phyloP scores from a whole-genome alignment of 1,139 yeast genomes.

The Pneumocystis oryctolagi region DNA sequence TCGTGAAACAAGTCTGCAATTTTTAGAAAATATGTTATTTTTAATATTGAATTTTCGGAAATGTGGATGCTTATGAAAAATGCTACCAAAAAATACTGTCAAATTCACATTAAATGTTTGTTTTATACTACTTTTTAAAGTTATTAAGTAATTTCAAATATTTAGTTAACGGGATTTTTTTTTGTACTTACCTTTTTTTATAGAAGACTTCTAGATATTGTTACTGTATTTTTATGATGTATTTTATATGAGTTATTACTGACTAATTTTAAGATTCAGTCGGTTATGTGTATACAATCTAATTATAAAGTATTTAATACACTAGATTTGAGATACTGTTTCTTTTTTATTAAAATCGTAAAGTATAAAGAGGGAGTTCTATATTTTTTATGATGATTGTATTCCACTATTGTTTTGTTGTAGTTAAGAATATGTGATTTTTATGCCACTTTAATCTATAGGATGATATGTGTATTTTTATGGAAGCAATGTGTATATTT shows the following conservation, averaged over 20 bases:
- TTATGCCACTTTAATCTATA: too few relatives aligned
- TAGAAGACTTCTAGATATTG: background rate
- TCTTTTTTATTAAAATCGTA: background rate
- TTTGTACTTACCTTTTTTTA: background rate
- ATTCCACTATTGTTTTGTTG: background rate
- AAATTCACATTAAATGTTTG: background rate
- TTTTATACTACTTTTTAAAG: background rate
- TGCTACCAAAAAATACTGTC: background rate
- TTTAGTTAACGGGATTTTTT: background rate
- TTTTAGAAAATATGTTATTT: background rate
- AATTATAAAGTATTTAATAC: background rate
- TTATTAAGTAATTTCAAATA: background rate
- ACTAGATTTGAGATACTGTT: background rate
- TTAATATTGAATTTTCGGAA: background rate
- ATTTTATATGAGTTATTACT: background rate
- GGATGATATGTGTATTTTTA: background rate
- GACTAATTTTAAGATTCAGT: background rate
- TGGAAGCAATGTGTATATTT: background rate
- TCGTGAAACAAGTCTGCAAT: background rate
- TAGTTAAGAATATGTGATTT: background rate
- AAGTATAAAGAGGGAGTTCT: background rate
- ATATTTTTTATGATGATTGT: background rate
- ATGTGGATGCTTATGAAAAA: background rate
- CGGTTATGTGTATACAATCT: background rate
- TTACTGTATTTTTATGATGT: background rate